Base-by-base conservation (phyloP, 2,329 filamentous ascomycete species). In the Cladosporium phlei region DNA sequence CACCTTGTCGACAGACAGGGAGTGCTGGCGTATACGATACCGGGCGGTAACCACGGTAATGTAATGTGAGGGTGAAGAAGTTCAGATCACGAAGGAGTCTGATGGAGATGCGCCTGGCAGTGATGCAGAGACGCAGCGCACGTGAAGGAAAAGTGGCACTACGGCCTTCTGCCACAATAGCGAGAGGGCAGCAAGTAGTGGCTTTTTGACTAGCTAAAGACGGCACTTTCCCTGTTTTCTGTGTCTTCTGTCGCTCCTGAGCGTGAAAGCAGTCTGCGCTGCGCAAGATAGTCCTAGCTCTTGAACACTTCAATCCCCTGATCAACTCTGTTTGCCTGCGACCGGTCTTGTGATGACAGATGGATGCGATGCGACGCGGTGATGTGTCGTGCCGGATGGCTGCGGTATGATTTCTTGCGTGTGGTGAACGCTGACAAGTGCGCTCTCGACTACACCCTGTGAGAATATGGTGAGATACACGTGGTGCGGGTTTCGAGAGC, bases 181-280 rank as follows among this genome's bases (percentile, higher is more conserved):
- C 32, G 42, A 35, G 32, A 35, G 32, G 39, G 42, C 32, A 21
- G 42, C 42, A 45, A 45, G 42, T 45, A 45, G 42, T 45, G 42
- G 42, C 42, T 45, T 45, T 45, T 45, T 45, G 42, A 45, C 42
- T 45, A 45, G 42, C 42, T 45, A 45, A 32, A 45, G 42, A 45
- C 29, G 21, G 42, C 42, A 45, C 42, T 35, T 33, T 44, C 37
- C 37, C 37, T 39, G 37, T 29, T 21, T 27, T 19, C 30, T 29
- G 32, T 43, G 20, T 20, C 25, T 45, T 45, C 40, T 44, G 24
- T 14, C 9, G 9, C 39, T 17, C 20, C 5, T 11, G 24, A 39
- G 16, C 24, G 29, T 25, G 24, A 9, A 9, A 19, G 37, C 37
- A n/a, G 16, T 17, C 11, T 20, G 29, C 37, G 16, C 24, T 19